Percentiles rank a stretch among this genome's conserved stretches.
Evolutionary conservation across 1,284 basidiomycete genomes (phyloP).

Genomic region (Xanthoconium separans): DNA sequence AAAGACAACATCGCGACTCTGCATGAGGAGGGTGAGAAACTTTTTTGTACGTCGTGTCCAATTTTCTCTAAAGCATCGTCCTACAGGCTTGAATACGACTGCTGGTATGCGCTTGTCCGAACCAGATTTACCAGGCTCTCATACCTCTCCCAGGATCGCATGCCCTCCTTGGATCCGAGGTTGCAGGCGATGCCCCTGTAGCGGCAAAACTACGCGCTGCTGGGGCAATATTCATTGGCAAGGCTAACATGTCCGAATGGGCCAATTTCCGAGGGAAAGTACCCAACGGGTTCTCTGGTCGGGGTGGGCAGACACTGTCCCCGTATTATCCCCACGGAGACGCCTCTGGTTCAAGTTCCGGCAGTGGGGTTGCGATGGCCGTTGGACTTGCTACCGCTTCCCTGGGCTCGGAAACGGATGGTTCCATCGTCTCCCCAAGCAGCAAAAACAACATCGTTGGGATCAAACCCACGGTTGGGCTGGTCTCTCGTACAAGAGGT

Average conservation of each 20-base stretch:
- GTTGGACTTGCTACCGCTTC: conserved; percentile 50
- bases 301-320: conserved; percentile 50
- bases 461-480: conserved; percentile 52
- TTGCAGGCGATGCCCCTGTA: conserved; percentile 61
- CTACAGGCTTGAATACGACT: conserved; percentile 63
- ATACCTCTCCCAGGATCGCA: conserved; percentile 45
- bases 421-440: conserved; percentile 46
- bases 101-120: conserved; percentile 29
- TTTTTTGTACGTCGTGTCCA: conserved; percentile 32
- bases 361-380: conserved; percentile 48
- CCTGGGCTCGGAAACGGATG: conserved; percentile 52
- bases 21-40: conserved; percentile 44
- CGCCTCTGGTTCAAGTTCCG: conserved; percentile 52
- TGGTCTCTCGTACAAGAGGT: conserved; percentile 51
- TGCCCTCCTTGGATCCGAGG: conserved; percentile 55
- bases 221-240: conserved; percentile 55
- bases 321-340: conserved; percentile 51
- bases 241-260: conserved; percentile 51
- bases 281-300: conserved; percentile 49
- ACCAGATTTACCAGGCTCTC: background rate
- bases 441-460: conserved; percentile 48
- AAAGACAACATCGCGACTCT: conserved; percentile 32
- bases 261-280: conserved; percentile 46
- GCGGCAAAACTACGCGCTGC: conserved; percentile 55
- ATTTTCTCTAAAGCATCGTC: conserved; percentile 3